Conservation (phyloP, 2,329 filamentous ascomycete species). For the Venturia pyrina region DNA sequence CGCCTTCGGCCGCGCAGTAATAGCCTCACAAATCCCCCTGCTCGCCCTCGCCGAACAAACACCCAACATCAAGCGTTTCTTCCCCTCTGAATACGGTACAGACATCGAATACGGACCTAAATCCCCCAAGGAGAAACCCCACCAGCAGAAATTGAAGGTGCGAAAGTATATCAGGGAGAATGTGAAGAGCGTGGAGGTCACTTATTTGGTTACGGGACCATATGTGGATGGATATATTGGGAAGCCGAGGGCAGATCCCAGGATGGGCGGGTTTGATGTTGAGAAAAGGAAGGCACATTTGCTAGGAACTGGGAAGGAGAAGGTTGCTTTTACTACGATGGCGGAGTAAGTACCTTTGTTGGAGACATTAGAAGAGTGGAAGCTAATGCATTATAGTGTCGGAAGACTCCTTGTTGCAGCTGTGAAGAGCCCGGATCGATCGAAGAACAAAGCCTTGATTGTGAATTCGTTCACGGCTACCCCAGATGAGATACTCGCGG, state of each 20-base stretch:
- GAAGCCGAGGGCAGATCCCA: slow-evolving; percentile 28
- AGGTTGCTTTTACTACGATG: slow-evolving; percentile 61
- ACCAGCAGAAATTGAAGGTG: slow-evolving; percentile 62
- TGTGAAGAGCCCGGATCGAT: slow-evolving; percentile 45
- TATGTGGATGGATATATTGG: slow-evolving; percentile 55
- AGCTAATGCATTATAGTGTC: slow-evolving; percentile 36
- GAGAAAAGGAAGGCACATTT: slow-evolving; percentile 48
- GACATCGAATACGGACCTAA: slow-evolving; percentile 52
- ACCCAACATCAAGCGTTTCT: slow-evolving; percentile 49
- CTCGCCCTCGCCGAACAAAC: slow-evolving; percentile 48
- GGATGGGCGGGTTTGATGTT: slow-evolving; percentile 50
- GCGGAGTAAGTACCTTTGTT: slow-evolving; percentile 46
- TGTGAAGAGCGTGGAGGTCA: slow-evolving; percentile 47
- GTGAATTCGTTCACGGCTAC: slow-evolving; percentile 64
- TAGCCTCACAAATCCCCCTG: slow-evolving; percentile 52
- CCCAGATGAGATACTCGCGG: slow-evolving; percentile 50
- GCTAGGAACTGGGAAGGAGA: slow-evolving; percentile 50
- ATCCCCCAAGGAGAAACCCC: slow-evolving; percentile 53
- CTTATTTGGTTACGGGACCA: slow-evolving; percentile 61
- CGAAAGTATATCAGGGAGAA: slow-evolving; percentile 47
- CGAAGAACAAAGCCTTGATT: slow-evolving; percentile 48
- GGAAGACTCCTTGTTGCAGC: slow-evolving; percentile 56
- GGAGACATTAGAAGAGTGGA: not conserved
- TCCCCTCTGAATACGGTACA: slow-evolving; percentile 59
- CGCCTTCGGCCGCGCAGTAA: slow-evolving; percentile 52